Conservation (phyloP, 257 asterid genomes). For the Coffea canephora region DNA sequence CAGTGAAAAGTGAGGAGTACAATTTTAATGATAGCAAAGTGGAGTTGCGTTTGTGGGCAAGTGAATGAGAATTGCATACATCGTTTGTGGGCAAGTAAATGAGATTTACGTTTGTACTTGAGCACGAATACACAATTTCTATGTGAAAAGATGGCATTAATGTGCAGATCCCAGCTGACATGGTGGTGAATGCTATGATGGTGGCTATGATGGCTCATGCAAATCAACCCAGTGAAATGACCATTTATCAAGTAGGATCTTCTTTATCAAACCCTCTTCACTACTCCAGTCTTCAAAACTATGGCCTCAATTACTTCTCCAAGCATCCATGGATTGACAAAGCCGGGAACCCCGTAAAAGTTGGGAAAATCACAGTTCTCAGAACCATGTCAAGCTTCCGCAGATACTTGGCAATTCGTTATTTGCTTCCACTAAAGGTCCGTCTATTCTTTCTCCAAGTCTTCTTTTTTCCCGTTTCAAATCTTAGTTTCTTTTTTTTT, state of each 20-base stretch:
- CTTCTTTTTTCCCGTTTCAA: not conserved
- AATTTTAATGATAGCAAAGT: too few relatives aligned
- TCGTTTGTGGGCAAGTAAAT: not conserved
- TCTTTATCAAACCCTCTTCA: slow-evolving; percentile 71
- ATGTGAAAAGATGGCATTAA: not conserved
- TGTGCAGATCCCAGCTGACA: slow-evolving; percentile 84
- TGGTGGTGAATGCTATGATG: slow-evolving; percentile 92
- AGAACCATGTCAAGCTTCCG: slow-evolving; percentile 61
- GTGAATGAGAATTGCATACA: not conserved
- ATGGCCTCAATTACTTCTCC: slow-evolving; percentile 45
- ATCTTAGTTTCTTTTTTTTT: not conserved
- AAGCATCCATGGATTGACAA: slow-evolving; percentile 75
- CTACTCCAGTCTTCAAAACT: slow-evolving; percentile 39
- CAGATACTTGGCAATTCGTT: slow-evolving; percentile 57
- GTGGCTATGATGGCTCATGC: slow-evolving; percentile 66
- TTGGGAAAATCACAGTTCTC: slow-evolving; percentile 56
- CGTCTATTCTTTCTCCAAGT: not conserved
- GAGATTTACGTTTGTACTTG: not conserved
- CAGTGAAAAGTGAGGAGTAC: too few relatives aligned
- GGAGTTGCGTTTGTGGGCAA: too few relatives aligned
- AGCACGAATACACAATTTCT: not conserved
- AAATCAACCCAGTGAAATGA: slow-evolving; percentile 31
- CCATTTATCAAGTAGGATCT: slow-evolving; percentile 73
- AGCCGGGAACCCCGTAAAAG: slow-evolving; percentile 64
- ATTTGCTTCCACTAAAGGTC: slow-evolving; percentile 84